phyloP scores from a whole-genome alignment of 768 basidiomycete genomes.

The Collybia mongolica region DNA sequence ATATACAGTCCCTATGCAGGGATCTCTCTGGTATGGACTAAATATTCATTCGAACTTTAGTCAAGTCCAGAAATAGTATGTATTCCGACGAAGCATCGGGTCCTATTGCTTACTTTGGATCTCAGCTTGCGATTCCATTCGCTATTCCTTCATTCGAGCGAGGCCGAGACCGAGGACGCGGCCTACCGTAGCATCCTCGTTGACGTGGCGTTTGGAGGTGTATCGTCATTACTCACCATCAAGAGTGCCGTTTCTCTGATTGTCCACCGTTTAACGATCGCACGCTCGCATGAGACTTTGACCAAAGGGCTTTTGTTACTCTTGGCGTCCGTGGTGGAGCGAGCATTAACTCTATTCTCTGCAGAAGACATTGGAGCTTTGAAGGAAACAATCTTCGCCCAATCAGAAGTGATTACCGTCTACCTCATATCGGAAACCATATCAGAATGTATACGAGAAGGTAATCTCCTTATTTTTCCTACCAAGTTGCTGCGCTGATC shows the following conservation, averaged over 20 bases:
- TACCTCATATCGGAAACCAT: slow-evolving; percentile 30
- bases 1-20: slow-evolving; percentile 39
- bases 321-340: slow-evolving; percentile 33
- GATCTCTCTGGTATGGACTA: slow-evolving; percentile 40
- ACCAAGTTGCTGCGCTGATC: slow-evolving; percentile 1
- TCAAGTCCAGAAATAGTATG: slow-evolving; percentile 16
- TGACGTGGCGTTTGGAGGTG: slow-evolving; percentile 24
- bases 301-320: slow-evolving; percentile 33
- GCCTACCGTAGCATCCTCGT: slow-evolving; percentile 32
- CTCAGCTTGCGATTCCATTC: slow-evolving; percentile 35
- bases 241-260: slow-evolving; percentile 38
- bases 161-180: slow-evolving; percentile 22
- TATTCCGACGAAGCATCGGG: background rate
- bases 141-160: slow-evolving; percentile 37
- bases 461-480: slow-evolving; percentile 22
- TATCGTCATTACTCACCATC: slow-evolving; percentile 24
- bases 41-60: slow-evolving; percentile 22
- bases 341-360: slow-evolving; percentile 23
- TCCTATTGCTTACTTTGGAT: background rate
- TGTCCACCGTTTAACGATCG: slow-evolving; percentile 28
- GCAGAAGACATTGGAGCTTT: slow-evolving; percentile 29
- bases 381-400: slow-evolving; percentile 39
- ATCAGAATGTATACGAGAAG: slow-evolving; percentile 27
- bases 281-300: slow-evolving; percentile 17
- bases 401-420: slow-evolving; percentile 26